Conservation (phyloP, 192 early-diverging fungal species). For the Pilaira anomala region DNA sequence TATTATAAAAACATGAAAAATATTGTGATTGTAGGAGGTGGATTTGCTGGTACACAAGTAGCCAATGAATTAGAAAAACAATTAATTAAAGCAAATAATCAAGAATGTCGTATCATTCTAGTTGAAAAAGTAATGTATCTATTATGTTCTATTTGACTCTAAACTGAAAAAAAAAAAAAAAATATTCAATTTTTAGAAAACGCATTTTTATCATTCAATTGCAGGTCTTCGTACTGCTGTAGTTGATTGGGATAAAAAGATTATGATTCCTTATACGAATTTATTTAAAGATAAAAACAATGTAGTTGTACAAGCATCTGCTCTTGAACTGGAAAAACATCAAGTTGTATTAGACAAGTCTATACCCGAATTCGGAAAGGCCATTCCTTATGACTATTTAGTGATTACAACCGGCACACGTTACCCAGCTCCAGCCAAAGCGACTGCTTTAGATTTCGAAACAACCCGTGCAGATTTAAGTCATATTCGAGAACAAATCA, state of each 20-base stretch:
- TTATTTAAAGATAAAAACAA: slow-evolving; percentile 42
- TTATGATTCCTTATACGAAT: slow-evolving; percentile 50
- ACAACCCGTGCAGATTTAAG: slow-evolving; percentile 35
- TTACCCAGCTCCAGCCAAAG: slow-evolving; percentile 42
- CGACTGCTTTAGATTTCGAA: slow-evolving; percentile 34
- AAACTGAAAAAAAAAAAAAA: too few species aligned
- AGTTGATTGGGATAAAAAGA: slow-evolving; percentile 42
- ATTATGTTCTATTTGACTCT: neutral
- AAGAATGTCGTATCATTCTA: slow-evolving; percentile 48
- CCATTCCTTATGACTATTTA: slow-evolving; percentile 49
- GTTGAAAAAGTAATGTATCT: slow-evolving; percentile 38
- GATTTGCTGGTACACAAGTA: slow-evolving; percentile 46
- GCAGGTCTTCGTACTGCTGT: slow-evolving; percentile 48
- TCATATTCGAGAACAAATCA: slow-evolving; percentile 36
- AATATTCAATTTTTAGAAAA: slow-evolving; percentile 27
- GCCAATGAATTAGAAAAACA: slow-evolving; percentile 41
- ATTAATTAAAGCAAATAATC: slow-evolving; percentile 20
- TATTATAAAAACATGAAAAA: slow-evolving; percentile 10
- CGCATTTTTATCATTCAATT: slow-evolving; percentile 55
- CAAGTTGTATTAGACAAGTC: slow-evolving; percentile 38
- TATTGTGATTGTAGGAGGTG: slow-evolving; percentile 45
- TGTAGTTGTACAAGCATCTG: slow-evolving; percentile 44
- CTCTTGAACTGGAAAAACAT: slow-evolving; percentile 38
- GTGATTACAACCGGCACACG: slow-evolving; percentile 52
- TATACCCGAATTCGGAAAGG: slow-evolving; percentile 16